A percentile compares a stretch with the other conserved stretches of the same genome.
These are phyloP conservation scores for Pyrenophora teres DNA, from an alignment of 2,329 filamentous ascomycete species.

Conservation along the genomic window DNA sequence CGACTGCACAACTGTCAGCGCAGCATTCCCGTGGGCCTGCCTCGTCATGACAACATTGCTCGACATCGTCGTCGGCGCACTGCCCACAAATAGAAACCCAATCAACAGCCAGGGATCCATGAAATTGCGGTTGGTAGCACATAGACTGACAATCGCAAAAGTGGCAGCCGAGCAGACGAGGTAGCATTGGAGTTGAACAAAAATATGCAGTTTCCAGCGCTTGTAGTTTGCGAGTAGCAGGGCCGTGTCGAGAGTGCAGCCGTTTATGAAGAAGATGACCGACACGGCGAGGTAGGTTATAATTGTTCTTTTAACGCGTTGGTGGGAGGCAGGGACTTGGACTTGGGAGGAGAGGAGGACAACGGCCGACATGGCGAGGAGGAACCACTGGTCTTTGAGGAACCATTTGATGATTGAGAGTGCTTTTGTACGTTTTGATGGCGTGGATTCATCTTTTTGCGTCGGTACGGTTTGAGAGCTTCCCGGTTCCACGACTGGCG, in stretches of 20 bases:
- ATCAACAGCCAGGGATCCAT: slow-evolving; percentile 69
- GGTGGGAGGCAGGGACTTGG: slow-evolving; percentile 61
- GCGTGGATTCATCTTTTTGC: neutral
- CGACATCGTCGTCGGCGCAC: slow-evolving; percentile 72
- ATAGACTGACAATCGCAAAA: slow-evolving; percentile 60
- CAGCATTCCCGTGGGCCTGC: slow-evolving; percentile 65
- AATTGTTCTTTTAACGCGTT: slow-evolving; percentile 54
- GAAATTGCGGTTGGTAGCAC: slow-evolving; percentile 54
- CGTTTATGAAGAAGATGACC: slow-evolving; percentile 73
- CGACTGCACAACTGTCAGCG: slow-evolving; percentile 62
- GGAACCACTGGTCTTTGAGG: slow-evolving; percentile 65
- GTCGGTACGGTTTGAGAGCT: neutral
- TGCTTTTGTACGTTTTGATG: slow-evolving; percentile 9
- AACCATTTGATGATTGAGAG: slow-evolving; percentile 40
- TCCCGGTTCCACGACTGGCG: neutral
- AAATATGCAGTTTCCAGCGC: slow-evolving; percentile 70
- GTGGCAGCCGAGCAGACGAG: slow-evolving; percentile 67
- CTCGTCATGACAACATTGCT: slow-evolving; percentile 77
- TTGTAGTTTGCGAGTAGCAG: slow-evolving; percentile 65
- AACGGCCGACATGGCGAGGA: slow-evolving; percentile 63
- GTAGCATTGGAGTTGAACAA: slow-evolving; percentile 71
- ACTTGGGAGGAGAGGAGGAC: slow-evolving; percentile 60
- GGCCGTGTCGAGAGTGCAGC: slow-evolving; percentile 67
- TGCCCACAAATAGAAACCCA: slow-evolving; percentile 69
- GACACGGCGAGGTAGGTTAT: slow-evolving; percentile 71